A percentile compares a stretch with the other conserved stretches of the same genome.
Evolutionary conservation across 306 rosid genomes (phyloP).

Genomic region (Astragalus membranaceus): DNA sequence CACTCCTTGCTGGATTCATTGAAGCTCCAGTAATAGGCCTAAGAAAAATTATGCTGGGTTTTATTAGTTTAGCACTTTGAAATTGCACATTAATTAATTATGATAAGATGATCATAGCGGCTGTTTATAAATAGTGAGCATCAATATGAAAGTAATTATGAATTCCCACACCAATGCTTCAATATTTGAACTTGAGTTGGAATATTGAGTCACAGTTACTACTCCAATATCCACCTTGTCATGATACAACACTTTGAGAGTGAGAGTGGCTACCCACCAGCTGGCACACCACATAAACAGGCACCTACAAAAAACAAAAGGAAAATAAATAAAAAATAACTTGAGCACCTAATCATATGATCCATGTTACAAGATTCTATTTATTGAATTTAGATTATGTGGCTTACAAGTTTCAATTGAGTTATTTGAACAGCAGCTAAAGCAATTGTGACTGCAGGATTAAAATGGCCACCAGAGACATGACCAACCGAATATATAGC

Average conservation of each 20-base stretch:
- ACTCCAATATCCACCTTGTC: conserved; percentile 25
- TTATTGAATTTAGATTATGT: background rate
- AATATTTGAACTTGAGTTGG: conserved; percentile 27
- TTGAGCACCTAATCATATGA: background rate
- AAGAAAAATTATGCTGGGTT: background rate
- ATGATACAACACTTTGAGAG: conserved; percentile 28
- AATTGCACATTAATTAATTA: background rate
- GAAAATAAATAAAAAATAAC: background rate
- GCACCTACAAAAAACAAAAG: conserved; percentile 20
- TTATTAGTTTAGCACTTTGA: background rate
- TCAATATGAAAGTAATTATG: conserved; percentile 28
- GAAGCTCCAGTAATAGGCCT: conserved; percentile 50
- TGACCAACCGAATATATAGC: conserved; percentile 37
- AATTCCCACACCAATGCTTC: conserved; percentile 31
- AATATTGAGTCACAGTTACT: conserved; percentile 14
- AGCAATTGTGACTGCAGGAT: conserved; percentile 41
- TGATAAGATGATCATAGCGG: background rate
- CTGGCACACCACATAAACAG: conserved; percentile 29
- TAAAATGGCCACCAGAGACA: conserved; percentile 51
- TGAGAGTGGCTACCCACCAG: conserved; percentile 28
- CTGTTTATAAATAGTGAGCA: conserved; percentile 33
- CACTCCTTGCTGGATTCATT: conserved; percentile 60
- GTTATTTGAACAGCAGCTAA: conserved; percentile 28
- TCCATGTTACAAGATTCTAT: background rate
- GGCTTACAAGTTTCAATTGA: conserved; percentile 26